Conservation (phyloP, 306 rosid genomes). For the Vachellia pachyceras region DNA sequence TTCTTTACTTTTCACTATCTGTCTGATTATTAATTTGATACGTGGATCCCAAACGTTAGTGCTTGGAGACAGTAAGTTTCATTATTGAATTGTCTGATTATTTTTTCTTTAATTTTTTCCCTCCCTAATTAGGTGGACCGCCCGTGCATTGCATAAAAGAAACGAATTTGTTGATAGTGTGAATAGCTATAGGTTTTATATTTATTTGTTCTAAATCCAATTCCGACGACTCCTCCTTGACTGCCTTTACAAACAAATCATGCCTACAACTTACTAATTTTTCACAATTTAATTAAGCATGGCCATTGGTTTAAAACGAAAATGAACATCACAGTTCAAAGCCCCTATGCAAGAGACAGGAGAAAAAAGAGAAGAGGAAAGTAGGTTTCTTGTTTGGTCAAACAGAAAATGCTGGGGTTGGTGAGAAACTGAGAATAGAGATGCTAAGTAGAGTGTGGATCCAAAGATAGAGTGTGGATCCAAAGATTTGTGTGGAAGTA, state of each 20-base stretch:
- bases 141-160: not conserved
- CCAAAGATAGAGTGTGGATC: too few species aligned
- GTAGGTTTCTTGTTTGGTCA: too few species aligned
- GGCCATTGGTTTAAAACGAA: too few species aligned
- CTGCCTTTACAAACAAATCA: slow-evolving; percentile 1
- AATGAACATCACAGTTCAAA: too few species aligned
- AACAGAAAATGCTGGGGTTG: too few species aligned
- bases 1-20: slow-evolving; percentile 1
- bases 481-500: too few species aligned
- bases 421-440: too few species aligned
- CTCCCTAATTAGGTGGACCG: not conserved
- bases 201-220: slow-evolving; percentile 6
- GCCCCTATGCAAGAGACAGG: too few species aligned
- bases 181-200: not conserved
- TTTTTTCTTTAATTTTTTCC: too few species aligned
- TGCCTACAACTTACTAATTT: not conserved
- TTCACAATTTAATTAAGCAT: not conserved
- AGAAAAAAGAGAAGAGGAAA: too few species aligned
- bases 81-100: slow-evolving; percentile 10
- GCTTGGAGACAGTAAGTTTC: not conserved
- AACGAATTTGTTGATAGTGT: not conserved
- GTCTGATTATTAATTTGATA: not conserved
- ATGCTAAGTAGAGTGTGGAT: too few species aligned
- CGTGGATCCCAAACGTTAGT: slow-evolving; percentile 10
- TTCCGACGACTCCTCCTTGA: not conserved